A percentile compares a stretch with the other conserved stretches of the same genome.
Conservation (phyloP, 1,284 basidiomycete species). For the Cryptococcus sp. region DNA sequence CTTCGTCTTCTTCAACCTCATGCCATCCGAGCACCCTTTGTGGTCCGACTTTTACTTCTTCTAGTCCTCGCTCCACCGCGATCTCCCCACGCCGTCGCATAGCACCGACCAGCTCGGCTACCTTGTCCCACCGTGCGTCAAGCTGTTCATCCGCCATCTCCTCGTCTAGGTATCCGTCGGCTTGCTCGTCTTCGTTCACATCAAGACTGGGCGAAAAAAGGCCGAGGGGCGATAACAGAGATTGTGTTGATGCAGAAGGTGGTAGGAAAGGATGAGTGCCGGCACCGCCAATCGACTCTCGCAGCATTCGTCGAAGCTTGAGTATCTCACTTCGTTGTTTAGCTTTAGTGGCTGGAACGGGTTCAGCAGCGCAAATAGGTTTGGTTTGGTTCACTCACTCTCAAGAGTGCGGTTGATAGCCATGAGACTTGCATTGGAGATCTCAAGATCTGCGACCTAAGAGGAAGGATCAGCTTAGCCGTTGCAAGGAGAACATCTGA, state of each 20-base stretch:
- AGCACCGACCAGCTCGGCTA: constrained; percentile 31
- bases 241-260: neutral
- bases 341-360: constrained; percentile 35
- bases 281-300: constrained; percentile 31
- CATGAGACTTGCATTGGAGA: constrained; percentile 48
- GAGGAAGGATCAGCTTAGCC: neutral
- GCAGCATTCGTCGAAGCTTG: constrained; percentile 40
- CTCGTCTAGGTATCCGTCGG: constrained; percentile 22
- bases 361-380: neutral
- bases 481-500: neutral
- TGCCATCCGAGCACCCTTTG: constrained; percentile 39
- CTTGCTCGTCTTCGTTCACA: constrained; percentile 6
- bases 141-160: constrained; percentile 39
- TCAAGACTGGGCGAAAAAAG: constrained; percentile 10
- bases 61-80: constrained; percentile 31
- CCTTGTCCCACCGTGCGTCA: constrained; percentile 43
- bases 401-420: constrained; percentile 50
- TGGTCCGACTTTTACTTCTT: constrained; percentile 26
- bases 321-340: constrained; percentile 47
- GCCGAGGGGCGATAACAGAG: constrained; percentile 5
- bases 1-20: constrained; percentile 27
- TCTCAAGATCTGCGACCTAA: constrained; percentile 51
- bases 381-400: constrained; percentile 22
- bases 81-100: constrained; percentile 38
- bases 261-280: neutral